Evolutionary conservation across 1,139 yeast species (phyloP), one percentile per base, ranked within the genome.

Genomic region (Magnusiomyces magnusii): DNA sequence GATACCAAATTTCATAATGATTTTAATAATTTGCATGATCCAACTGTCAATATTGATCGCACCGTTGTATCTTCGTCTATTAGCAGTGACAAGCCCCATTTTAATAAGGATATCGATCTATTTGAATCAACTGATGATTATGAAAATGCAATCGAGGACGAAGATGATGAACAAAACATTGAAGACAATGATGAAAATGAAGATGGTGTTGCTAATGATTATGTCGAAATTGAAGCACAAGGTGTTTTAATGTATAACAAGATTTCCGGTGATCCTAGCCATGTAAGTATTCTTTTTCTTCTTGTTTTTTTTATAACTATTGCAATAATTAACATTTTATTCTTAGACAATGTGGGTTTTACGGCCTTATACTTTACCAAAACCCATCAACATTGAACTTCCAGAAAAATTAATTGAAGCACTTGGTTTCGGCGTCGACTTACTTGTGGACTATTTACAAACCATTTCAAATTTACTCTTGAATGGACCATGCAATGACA

Each of bases 381-480:
- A 75, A 56, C 82, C 84, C 49, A 73, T 86, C 47, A 83, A 83
- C 57, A 75, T 87, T 53, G 84, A 86, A 55, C 73, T 91, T 36
- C 96, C 97, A 0, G 76, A 75, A 15, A 81, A 80, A 41, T 76
- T 92, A 41, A 81, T 85, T 17, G 84, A 86, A 62, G 78, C 86
- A 42, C 77, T 95, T 21, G 98, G 97, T 0, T 91, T 91, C 70
- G 98, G 98, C 0, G 83, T 95, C 0, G 91, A 89, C 61, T 80
- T 93, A 27, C 84, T 95, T 65, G 91, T 86, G 55, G 81, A 87
- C 1, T 93, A 87, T 69, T 76, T 95, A 58, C 74, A 82, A 56
- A 78, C 79, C 60, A 75, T 93, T 7, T 80, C 84, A 27, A 86
- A 84, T 51, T 71, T 80, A 55, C 87, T 91, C 15, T 36, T 51